phyloP scores from a whole-genome alignment of 1,284 basidiomycete genomes.

The Apiotrichum domesticum region DNA sequence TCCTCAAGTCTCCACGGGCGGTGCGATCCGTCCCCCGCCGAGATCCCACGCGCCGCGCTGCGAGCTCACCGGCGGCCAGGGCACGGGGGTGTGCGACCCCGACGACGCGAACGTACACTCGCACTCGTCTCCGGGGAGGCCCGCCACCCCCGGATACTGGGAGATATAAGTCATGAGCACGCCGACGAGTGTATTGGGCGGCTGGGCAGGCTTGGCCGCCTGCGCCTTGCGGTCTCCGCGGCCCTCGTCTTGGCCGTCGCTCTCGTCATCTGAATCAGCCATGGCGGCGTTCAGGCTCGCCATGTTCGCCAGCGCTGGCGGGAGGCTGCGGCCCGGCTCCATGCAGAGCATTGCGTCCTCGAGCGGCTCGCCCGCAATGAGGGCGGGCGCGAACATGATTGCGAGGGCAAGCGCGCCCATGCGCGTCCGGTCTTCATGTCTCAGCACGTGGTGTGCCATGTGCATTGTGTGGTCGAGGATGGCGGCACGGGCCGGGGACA shows the following conservation, averaged over 20 bases:
- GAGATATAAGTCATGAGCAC: constrained; percentile 33
- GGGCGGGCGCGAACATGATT: constrained; percentile 33
- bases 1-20: neutral
- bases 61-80: neutral
- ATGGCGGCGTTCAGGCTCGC: constrained; percentile 5
- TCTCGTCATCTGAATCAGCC: constrained; percentile 4
- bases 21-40: neutral
- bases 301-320: constrained; percentile 5
- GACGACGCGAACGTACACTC: neutral
- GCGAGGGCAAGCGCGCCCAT: constrained; percentile 32
- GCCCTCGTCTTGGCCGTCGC: neutral
- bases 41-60: neutral
- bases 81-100: neutral
- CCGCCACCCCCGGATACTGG: constrained; percentile 13
- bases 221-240: neutral
- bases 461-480: constrained; percentile 22
- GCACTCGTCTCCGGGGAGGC: neutral
- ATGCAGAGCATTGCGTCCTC: constrained; percentile 36
- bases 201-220: neutral
- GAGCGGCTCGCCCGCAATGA: constrained; percentile 32
- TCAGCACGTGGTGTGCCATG: constrained; percentile 22
- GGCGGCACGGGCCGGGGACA: constrained; percentile 5
- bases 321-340: constrained; percentile 16
- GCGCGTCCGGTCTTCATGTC: constrained; percentile 20
- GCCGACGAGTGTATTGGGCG: constrained; percentile 25